These are phyloP conservation scores for Xerophyta viscosa DNA, from an alignment of 106 monocot genomes.

Conservation along the genomic window DNA sequence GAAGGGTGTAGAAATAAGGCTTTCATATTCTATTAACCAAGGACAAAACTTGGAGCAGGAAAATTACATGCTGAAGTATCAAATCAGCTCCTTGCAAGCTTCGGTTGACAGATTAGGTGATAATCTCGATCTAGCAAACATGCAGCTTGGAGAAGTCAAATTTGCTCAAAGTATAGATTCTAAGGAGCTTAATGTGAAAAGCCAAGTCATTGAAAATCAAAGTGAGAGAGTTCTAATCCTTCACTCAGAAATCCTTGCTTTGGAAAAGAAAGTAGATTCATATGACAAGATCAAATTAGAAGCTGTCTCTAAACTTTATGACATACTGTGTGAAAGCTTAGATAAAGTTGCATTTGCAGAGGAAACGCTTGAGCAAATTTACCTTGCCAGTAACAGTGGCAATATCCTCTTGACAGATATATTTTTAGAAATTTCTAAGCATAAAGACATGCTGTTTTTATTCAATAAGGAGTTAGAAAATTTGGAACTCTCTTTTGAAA, in stretches of 20 bases:
- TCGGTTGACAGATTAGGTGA: constrained; percentile 12
- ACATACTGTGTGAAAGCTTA: constrained; percentile 5
- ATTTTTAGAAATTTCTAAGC: constrained; percentile 21
- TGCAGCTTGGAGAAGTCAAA: constrained; percentile 10
- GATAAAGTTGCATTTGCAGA: constrained; percentile 11
- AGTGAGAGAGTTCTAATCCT: constrained; percentile 8
- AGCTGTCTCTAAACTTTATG: constrained; percentile 4
- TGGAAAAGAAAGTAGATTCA: constrained; percentile 24
- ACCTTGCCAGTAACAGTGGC: not conserved
- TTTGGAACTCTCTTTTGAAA: constrained; percentile 27
- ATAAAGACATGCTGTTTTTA: constrained; percentile 17
- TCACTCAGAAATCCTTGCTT: constrained; percentile 16
- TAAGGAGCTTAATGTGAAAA: constrained; percentile 23
- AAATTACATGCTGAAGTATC: constrained; percentile 20
- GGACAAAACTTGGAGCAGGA: constrained; percentile 4
- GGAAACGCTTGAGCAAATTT: constrained; percentile 3
- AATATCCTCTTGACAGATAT: constrained; percentile 20
- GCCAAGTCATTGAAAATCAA: constrained; percentile 6
- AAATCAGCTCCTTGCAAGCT: constrained; percentile 19
- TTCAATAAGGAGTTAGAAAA: constrained; percentile 30
- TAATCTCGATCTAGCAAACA: constrained; percentile 27
- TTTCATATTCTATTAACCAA: constrained; percentile 6
- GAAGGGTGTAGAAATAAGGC: constrained; percentile 9
- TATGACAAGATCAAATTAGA: constrained; percentile 11
- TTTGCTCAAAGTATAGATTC: constrained; percentile 10